Evolutionary conservation across 352 stramenopile genomes (phyloP), one percentile per base, ranked within the genome.

Genomic region (Peronospora belbahrii): DNA sequence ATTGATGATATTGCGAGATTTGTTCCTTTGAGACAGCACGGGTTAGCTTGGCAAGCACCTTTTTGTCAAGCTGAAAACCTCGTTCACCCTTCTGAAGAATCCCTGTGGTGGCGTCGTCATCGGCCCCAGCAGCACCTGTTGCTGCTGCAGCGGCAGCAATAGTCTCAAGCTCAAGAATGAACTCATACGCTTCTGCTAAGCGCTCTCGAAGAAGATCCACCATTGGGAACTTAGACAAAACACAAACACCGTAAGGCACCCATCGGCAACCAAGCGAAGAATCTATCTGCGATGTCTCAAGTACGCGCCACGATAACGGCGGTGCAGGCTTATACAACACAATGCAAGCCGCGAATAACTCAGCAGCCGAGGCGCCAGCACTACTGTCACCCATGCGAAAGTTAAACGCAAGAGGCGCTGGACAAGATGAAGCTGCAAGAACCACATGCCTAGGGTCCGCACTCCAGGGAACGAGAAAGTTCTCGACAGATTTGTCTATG

Each of bases 201-300:
- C 82, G 74, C 33, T 88, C 76, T 23, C 82, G 82, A n/a, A 93
- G 58, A 13, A 88, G 48, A 56, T 88, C 75, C 4, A 90, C 67
- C 17, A 93, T 66, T 9, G 82, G 74, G 41, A 87, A 90, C 45
- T 85, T 88, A n/a, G 82, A 93, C 36, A 85, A 40, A 23, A 90
- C 65, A 27, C 78, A 90, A 7, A 93, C 71, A 28, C 82, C 82
- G 30, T 88, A 91, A 15, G 80, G 80, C 0, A 88, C 69, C 80
- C 80, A 91, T 20, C 77, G 59, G 36, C 71, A 65, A 7, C 59
- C 62, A 31, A 48, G 52, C 6, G 62, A 39, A 11, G 61, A 56
- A 46, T 85, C 67, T 11, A 91, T 52, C 8, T 65, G 67, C 1
- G 67, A 66, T 32, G 67, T 80, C 27, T 85, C 73, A 7, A 91